phyloP scores from a whole-genome alignment of 371 early-diverging fungal species.

The Pancytospora philotis region DNA sequence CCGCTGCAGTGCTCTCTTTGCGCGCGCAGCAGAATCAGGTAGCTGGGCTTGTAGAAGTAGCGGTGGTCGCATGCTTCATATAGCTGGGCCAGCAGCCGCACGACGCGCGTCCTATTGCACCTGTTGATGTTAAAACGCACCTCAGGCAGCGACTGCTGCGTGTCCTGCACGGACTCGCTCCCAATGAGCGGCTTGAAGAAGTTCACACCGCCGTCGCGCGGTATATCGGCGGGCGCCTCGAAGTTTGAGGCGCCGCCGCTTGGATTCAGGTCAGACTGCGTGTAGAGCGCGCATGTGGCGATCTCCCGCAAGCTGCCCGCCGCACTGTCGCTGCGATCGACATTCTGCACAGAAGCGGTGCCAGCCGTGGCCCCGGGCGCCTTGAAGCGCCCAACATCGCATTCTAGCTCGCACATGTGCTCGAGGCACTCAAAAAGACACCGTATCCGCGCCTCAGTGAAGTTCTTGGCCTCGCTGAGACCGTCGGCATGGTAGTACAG shows the following conservation, averaged over 20 bases:
- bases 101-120: conserved; percentile 15
- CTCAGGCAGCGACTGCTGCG: neutral
- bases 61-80: neutral
- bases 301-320: too few relatives aligned
- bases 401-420: conserved; percentile 22
- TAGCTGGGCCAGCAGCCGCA: conserved; percentile 22
- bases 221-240: too few relatives aligned
- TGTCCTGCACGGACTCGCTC: too few relatives aligned
- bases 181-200: too few relatives aligned
- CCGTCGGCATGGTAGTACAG: neutral
- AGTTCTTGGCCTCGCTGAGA: neutral
- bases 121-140: neutral
- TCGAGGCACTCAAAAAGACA: conserved; percentile 39
- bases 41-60: conserved; percentile 41
- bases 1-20: neutral
- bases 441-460: conserved; percentile 29
- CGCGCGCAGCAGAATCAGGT: conserved; percentile 20
- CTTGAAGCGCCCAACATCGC: too few relatives aligned
- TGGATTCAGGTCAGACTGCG: too few relatives aligned
- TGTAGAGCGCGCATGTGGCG: too few relatives aligned
- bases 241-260: too few relatives aligned
- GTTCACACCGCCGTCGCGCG: too few relatives aligned
- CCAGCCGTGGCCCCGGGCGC: too few relatives aligned
- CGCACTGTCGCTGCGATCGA: too few relatives aligned
- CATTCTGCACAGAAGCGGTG: too few relatives aligned